A percentile compares a stretch with the other conserved stretches of the same genome.
Conservation (phyloP, 805 yeast species). For the Candida patagonica region DNA sequence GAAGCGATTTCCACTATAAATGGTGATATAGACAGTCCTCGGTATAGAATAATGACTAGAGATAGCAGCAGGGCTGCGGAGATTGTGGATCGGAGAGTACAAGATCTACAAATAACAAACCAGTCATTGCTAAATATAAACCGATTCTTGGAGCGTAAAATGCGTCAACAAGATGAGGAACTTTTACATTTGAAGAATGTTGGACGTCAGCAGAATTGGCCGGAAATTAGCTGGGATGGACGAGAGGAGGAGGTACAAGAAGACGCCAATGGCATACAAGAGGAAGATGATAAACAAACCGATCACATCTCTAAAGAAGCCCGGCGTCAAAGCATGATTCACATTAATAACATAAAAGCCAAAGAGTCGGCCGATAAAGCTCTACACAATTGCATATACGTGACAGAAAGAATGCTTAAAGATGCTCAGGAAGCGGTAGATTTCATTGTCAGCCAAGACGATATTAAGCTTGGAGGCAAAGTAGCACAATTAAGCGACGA, state of each 20-base stretch:
- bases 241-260: not conserved
- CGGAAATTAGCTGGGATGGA: not conserved
- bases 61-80: not conserved
- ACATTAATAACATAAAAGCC: slow-evolving; percentile 1
- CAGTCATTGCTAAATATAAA: slow-evolving; percentile 21
- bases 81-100: slow-evolving; percentile 20
- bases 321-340: not conserved
- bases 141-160: slow-evolving; percentile 19
- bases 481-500: slow-evolving; percentile 4
- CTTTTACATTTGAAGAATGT: slow-evolving; percentile 11
- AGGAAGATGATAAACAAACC: not conserved
- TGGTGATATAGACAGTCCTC: too few relatives aligned
- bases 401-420: slow-evolving; percentile 12
- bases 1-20: too few relatives aligned
- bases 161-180: slow-evolving; percentile 19
- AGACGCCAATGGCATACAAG: not conserved
- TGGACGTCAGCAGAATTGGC: not conserved
- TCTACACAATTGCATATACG: slow-evolving; percentile 12
- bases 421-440: slow-evolving; percentile 11
- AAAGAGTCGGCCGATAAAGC: slow-evolving; percentile 9
- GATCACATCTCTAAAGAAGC: slow-evolving; percentile 2
- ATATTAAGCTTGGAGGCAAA: slow-evolving; percentile 9
- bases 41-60: not conserved
- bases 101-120: slow-evolving; percentile 26
- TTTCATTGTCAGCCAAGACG: slow-evolving; percentile 9